These are phyloP conservation scores for Cytospora piceae DNA, from an alignment of 2,329 filamentous ascomycete genomes.

Conservation along the genomic window DNA sequence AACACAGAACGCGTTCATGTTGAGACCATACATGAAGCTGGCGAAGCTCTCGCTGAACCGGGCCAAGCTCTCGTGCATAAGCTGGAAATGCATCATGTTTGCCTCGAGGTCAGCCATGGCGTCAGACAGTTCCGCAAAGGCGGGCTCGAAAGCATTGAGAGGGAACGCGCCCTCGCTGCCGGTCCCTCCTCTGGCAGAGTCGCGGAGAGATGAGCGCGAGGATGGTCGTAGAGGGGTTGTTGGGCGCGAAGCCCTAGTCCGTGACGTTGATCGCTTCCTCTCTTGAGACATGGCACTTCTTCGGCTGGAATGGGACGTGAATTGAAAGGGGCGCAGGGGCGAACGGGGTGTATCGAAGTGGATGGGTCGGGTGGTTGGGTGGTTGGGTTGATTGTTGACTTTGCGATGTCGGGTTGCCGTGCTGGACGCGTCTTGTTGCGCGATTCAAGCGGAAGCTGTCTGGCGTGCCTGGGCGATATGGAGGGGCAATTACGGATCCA, in stretches of 20 bases:
- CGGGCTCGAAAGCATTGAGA: slow-evolving; percentile 81
- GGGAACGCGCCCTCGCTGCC: slow-evolving; percentile 64
- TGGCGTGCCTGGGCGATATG: background rate
- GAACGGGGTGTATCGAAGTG: background rate
- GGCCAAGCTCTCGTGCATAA: slow-evolving; percentile 93
- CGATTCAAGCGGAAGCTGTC: background rate
- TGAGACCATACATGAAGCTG: slow-evolving; percentile 91
- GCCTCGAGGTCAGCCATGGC: slow-evolving; percentile 94
- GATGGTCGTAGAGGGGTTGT: slow-evolving; percentile 91
- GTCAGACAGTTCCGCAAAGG: slow-evolving; percentile 91
- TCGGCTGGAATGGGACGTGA: background rate
- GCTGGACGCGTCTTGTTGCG: background rate
- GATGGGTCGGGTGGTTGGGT: background rate
- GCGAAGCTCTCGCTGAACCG: slow-evolving; percentile 96
- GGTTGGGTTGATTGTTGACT: background rate
- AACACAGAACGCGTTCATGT: slow-evolving; percentile 99
- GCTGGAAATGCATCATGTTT: slow-evolving; percentile 95
- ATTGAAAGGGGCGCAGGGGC: background rate
- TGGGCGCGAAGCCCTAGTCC: slow-evolving; percentile 71
- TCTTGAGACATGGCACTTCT: slow-evolving; percentile 27
- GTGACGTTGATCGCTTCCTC: slow-evolving; percentile 59
- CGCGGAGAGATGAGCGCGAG: slow-evolving; percentile 85
- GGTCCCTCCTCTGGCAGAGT: slow-evolving; percentile 65
- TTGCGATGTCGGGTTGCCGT: background rate
- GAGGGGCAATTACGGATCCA: background rate